Percentiles rank a stretch among this genome's conserved stretches.
These are phyloP conservation scores for Podila epicladia DNA, from an alignment of 192 early-diverging fungal species.

Conservation along the genomic window DNA sequence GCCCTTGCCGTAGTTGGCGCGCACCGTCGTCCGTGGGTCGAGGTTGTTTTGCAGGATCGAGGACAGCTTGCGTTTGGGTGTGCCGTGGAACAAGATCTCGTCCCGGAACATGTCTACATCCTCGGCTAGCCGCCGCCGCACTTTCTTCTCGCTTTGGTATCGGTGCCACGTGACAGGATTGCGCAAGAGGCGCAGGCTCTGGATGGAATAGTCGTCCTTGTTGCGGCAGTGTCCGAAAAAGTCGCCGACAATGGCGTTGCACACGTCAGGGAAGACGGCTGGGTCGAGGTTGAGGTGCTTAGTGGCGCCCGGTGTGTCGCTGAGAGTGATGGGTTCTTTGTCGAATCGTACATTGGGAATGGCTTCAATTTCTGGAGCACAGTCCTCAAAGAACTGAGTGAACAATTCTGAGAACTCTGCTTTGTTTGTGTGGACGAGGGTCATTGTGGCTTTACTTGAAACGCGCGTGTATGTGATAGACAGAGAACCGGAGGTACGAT, in stretches of 20 bases:
- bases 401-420: constrained; percentile 25
- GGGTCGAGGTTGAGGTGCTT: constrained; percentile 24
- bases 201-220: constrained; percentile 13
- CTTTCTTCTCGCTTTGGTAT: constrained; percentile 31
- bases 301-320: not conserved
- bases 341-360: not conserved
- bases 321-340: not conserved
- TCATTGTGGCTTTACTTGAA: not conserved
- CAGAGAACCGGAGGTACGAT: not conserved
- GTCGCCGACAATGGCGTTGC: not conserved
- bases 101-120: constrained; percentile 22
- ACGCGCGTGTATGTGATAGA: not conserved
- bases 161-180: constrained; percentile 34
- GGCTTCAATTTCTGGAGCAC: constrained; percentile 8
- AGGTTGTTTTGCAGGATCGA: constrained; percentile 39
- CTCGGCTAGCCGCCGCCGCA: constrained; percentile 13
- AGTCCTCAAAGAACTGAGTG: constrained; percentile 16
- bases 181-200: constrained; percentile 22
- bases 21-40: constrained; percentile 31
- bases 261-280: not conserved
- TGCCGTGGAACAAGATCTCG: constrained; percentile 43
- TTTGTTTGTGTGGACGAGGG: constrained; percentile 12
- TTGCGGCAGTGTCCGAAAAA: constrained; percentile 24
- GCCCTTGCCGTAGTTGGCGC: constrained; percentile 41
- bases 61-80: constrained; percentile 1